Percentiles rank a stretch among this genome's conserved stretches.
Evolutionary conservation across 352 stramenopile genomes (phyloP).

Genomic region (Phytophthora sojae): DNA sequence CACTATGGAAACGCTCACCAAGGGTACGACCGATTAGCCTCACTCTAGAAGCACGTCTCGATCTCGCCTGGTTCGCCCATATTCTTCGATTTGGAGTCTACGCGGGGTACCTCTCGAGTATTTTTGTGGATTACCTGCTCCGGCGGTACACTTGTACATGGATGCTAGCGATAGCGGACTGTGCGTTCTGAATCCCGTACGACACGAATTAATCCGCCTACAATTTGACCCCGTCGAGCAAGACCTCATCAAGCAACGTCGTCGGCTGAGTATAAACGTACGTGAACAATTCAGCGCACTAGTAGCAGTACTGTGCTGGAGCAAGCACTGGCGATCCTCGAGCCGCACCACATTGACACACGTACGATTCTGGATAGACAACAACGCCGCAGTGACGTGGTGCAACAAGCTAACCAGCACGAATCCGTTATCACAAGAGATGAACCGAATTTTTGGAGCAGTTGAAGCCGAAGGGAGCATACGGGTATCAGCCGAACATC

Average conservation of each 20-base stretch:
- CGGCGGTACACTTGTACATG: constrained; percentile 24
- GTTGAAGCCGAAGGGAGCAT: no score
- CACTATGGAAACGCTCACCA: not conserved
- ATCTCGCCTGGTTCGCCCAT: constrained; percentile 3
- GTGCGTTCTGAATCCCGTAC: constrained; percentile 20
- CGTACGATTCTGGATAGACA: constrained; percentile 12
- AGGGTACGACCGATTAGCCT: not conserved
- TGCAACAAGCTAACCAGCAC: not conserved
- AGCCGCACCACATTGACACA: not conserved
- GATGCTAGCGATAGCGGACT: constrained; percentile 22
- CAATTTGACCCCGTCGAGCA: constrained; percentile 24
- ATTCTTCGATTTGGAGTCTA: not conserved
- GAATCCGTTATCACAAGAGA: not conserved
- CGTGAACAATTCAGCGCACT: constrained; percentile 19
- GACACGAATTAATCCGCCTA: constrained; percentile 6
- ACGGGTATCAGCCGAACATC: not conserved
- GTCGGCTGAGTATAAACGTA: constrained; percentile 25
- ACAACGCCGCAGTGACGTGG: constrained; percentile 1
- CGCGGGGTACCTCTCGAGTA: no score
- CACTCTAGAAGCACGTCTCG: not conserved
- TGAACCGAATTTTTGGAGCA: no score
- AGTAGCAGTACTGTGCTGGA: constrained; percentile 4
- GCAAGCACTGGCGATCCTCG: not conserved
- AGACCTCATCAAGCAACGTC: constrained; percentile 1
- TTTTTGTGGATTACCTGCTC: not conserved